A percentile compares a stretch with the other conserved stretches of the same genome.
Evolutionary conservation across 2,329 filamentous ascomycete species (phyloP).

Genomic region (Coccinonectria pachysandricola): DNA sequence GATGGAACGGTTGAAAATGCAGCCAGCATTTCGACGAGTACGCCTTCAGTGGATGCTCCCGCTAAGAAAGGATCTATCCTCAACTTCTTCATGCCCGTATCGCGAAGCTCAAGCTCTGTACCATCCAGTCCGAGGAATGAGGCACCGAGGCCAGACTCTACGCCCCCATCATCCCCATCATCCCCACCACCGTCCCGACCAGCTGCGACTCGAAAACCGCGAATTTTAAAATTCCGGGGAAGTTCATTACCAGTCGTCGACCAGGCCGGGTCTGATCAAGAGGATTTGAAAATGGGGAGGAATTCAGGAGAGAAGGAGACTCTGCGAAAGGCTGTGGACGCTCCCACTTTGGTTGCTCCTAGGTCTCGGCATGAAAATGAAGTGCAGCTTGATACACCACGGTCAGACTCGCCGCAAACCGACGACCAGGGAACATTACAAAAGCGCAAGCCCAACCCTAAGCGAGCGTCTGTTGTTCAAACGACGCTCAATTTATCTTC

Average conservation of each 20-base stretch:
- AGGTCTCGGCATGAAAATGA: too few species aligned
- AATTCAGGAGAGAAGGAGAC: background rate
- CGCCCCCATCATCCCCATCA: conserved; percentile 17
- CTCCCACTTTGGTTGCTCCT: too few species aligned
- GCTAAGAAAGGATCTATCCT: conserved; percentile 27
- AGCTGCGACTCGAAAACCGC: conserved; percentile 13
- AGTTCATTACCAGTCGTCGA: conserved; percentile 10
- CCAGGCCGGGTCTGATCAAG: conserved; percentile 2
- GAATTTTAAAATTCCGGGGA: conserved; percentile 21
- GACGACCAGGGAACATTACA: too few species aligned
- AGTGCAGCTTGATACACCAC: too few species aligned
- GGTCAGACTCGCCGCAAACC: too few species aligned
- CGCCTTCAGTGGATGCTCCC: too few species aligned
- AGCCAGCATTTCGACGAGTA: too few species aligned
- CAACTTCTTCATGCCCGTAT: conserved; percentile 30
- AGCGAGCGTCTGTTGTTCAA: conserved; percentile 25
- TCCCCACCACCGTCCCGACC: conserved; percentile 3
- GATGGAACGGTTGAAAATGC: too few species aligned
- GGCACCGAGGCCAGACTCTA: conserved; percentile 7
- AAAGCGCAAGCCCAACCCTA: too few species aligned
- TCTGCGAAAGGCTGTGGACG: too few species aligned
- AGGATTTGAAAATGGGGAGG: background rate
- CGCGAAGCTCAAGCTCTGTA: conserved; percentile 3
- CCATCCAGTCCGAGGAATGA: conserved; percentile 8
- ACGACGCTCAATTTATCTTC: conserved; percentile 35